Evolutionary conservation across 495 filamentous ascomycete species (phyloP).

Genomic region (Trichoderma erinaceum): DNA sequence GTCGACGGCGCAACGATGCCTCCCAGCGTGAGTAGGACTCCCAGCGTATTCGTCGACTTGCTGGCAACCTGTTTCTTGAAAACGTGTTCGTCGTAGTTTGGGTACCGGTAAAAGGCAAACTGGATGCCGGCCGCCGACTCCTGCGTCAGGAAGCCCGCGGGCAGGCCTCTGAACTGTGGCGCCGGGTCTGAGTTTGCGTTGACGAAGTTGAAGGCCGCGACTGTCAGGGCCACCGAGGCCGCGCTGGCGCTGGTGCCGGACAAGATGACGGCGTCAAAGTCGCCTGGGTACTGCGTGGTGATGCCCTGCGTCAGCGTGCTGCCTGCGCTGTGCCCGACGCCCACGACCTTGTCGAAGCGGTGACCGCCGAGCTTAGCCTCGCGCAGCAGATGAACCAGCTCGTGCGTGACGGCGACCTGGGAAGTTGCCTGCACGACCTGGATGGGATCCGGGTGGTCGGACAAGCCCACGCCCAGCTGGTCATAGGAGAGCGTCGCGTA

Average conservation of each 20-base stretch:
- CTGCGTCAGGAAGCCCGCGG: constrained; percentile 1
- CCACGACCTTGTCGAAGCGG: neutral
- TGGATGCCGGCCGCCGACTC: neutral
- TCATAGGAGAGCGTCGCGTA: neutral
- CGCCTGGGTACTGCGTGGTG: neutral
- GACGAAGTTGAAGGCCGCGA: neutral
- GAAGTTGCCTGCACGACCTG: neutral
- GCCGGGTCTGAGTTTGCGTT: neutral
- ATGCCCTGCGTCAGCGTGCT: neutral
- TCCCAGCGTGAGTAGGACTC: neutral
- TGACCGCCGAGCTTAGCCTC: neutral
- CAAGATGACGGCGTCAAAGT: neutral
- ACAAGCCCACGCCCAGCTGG: neutral
- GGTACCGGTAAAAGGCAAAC: constrained; percentile 2
- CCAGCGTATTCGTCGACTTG: neutral
- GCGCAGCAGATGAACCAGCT: neutral
- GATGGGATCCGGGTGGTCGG: neutral
- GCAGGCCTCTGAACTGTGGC: neutral
- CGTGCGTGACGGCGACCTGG: neutral
- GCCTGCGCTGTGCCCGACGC: neutral
- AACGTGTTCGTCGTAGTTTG: neutral
- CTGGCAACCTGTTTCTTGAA: neutral
- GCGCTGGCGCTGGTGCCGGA: constrained; percentile 3
- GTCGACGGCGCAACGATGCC: constrained; percentile 4
- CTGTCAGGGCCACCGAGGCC: neutral